Evolutionary conservation across 768 basidiomycete genomes (phyloP), one percentile per base, ranked within the genome.

Genomic region (Mycena sanguinolenta): DNA sequence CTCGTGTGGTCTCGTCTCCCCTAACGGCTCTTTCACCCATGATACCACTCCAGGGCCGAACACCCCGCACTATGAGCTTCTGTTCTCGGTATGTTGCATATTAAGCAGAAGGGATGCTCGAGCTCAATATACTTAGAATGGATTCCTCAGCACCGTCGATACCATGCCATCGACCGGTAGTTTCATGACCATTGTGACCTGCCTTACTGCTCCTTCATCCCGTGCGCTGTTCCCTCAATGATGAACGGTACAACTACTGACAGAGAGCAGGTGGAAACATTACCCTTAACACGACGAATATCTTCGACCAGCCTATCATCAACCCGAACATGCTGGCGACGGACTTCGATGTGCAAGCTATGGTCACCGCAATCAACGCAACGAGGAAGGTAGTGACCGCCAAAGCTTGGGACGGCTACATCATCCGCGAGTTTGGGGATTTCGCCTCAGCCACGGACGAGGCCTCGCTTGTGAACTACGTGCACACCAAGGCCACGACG

Each of bases 241-340:
- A 5, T 10, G 32, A 34, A n/a, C 10, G 6, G 32, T 34, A 34
- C 32, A 34, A 34, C 9, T 7, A 23, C 53, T 59, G 6, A 59
- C 55, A 6, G 3, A 4, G 32, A 34, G 10, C 42, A 80, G 79
- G 71, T 28, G 79, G 79, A 3, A 64, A 60, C 16, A 28, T 80
- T 6, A 75, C 72, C 21, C 71, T 86, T 65, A 83, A 78, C 44
- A 82, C 84, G 9, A 79, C 78, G 9, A 75, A 81, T 70, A 79
- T 84, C 21, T 87, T 87, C 77, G 80, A 78, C 38, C 53, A 76
- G 49, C 86, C 87, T 0, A 61, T 76, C n/a, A 86, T 88, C 75
- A 82, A 88, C 71, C 84, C 86, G 0, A 83, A 82, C 59, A 82
- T 86, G 77, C 80, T 83, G 19, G 74, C 58, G 7, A 63, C 63